Conservation (phyloP, 2,329 filamentous ascomycete species). For the Grosmannia serpens region DNA sequence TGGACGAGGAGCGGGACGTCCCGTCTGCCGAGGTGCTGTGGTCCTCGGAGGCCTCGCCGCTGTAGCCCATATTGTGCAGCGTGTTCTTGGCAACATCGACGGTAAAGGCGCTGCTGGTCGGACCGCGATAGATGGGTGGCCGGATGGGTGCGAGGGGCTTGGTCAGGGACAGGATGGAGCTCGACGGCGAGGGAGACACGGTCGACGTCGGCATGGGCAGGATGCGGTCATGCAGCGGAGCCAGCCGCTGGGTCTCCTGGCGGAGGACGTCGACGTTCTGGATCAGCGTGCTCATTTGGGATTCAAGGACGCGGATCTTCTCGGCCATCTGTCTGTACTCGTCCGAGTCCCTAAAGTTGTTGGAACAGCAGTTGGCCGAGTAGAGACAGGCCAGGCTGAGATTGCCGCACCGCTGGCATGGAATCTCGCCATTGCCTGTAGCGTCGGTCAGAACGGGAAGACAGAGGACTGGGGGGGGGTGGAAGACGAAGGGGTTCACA, state of each 20-base stretch:
- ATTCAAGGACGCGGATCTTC: conserved; percentile 65
- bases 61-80: conserved; percentile 81
- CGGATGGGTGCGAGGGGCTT: conserved; percentile 36
- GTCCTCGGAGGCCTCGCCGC: conserved; percentile 49
- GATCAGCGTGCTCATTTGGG: conserved; percentile 71
- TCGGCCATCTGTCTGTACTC: conserved; percentile 75
- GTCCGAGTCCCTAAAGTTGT: conserved; percentile 39
- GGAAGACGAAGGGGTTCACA: conserved; percentile 7
- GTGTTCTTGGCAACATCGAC: conserved; percentile 80
- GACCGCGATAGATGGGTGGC: conserved; percentile 53
- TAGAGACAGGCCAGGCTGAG: conserved; percentile 38
- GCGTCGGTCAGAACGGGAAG: conserved; percentile 2
- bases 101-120: conserved; percentile 75
- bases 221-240: conserved; percentile 30
- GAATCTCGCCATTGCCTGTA: conserved; percentile 49
- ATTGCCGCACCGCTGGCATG: conserved; percentile 57
- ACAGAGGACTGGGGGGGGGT: neutral
- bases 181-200: conserved; percentile 29
- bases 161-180: conserved; percentile 30
- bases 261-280: conserved; percentile 60
- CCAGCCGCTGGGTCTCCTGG: conserved; percentile 34
- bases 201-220: conserved; percentile 24
- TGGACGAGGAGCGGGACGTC: conserved; percentile 22
- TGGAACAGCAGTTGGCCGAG: conserved; percentile 19
- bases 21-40: conserved; percentile 27